Evolutionary conservation across 768 basidiomycete species (phyloP).

Genomic region (Cyclocybe cylindracea): DNA sequence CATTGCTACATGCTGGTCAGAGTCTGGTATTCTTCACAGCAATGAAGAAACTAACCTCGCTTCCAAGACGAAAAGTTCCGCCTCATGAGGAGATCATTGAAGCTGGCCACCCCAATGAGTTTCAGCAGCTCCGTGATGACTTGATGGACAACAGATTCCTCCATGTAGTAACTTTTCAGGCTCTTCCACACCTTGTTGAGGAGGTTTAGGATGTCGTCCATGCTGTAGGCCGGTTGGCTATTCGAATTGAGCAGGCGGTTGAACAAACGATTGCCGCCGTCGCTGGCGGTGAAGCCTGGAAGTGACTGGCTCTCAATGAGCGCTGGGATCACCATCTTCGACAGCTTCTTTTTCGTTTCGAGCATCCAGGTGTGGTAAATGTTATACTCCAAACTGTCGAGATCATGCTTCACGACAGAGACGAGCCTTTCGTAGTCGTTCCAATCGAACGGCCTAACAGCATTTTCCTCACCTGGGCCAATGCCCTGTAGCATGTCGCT

Average conservation of each 20-base stretch:
- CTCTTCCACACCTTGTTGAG: slow-evolving; percentile 98
- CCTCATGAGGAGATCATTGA: slow-evolving; percentile 98
- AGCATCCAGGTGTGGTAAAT: slow-evolving; percentile 99
- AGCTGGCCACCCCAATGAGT: slow-evolving; percentile 93
- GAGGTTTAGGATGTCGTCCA: slow-evolving; percentile 97
- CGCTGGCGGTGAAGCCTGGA: slow-evolving; percentile 95
- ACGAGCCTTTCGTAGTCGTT: slow-evolving; percentile 95
- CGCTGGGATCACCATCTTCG: slow-evolving; percentile 99
- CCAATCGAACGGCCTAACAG: slow-evolving; percentile 94
- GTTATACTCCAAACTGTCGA: slow-evolving; percentile 98
- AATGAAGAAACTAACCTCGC: slow-evolving; percentile 63
- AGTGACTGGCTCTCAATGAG: slow-evolving; percentile 96
- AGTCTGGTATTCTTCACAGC: not conserved
- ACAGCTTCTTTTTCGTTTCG: slow-evolving; percentile 93
- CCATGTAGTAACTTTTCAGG: slow-evolving; percentile 97
- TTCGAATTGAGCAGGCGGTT: slow-evolving; percentile 89
- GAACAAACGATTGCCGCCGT: slow-evolving; percentile 91
- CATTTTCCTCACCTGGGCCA: slow-evolving; percentile 91
- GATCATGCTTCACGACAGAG: slow-evolving; percentile 97
- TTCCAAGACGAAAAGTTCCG: slow-evolving; percentile 99
- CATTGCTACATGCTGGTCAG: slow-evolving; percentile 68
- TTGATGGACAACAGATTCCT: slow-evolving; percentile 95
- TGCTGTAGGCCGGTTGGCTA: slow-evolving; percentile 87
- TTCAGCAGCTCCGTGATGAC: slow-evolving; percentile 94
- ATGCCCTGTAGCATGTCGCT: slow-evolving; percentile 98